phyloP scores from a whole-genome alignment of 129 eudicot genomes.

The Helichrysum umbraculigerum region DNA sequence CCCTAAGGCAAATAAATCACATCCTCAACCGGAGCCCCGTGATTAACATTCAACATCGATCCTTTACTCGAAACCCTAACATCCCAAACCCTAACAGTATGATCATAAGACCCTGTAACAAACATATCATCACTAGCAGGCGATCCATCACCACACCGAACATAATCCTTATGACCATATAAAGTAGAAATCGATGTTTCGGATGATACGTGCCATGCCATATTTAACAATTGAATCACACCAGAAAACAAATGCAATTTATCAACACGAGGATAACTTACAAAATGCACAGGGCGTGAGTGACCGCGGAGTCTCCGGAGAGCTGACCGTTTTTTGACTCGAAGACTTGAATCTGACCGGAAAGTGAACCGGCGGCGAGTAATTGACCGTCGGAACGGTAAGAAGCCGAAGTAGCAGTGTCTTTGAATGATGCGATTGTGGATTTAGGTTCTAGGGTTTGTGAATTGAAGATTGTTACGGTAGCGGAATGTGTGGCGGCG shows the following conservation, averaged over 20 bases:
- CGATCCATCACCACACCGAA: constrained; percentile 66
- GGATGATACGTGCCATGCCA: constrained; percentile 74
- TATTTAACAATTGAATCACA: constrained; percentile 78
- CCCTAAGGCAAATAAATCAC: constrained; percentile 82
- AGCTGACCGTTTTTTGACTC: constrained; percentile 47
- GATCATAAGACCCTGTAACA: constrained; percentile 81
- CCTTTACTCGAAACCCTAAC: constrained; percentile 54
- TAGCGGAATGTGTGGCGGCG: constrained; percentile 76
- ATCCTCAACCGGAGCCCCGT: constrained; percentile 90
- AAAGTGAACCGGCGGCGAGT: constrained; percentile 65
- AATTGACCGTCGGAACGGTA: constrained; percentile 73
- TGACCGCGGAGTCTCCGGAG: constrained; percentile 66
- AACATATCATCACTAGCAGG: constrained; percentile 80
- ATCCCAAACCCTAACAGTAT: constrained; percentile 83
- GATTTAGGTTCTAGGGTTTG: constrained; percentile 55
- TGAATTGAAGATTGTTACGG: constrained; percentile 54
- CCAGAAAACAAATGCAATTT: constrained; percentile 73
- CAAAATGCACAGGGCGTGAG: constrained; percentile 59
- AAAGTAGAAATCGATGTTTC: constrained; percentile 35
- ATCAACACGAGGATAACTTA: constrained; percentile 57
- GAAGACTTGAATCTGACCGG: constrained; percentile 64
- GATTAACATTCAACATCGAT: constrained; percentile 55
- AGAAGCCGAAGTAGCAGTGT: constrained; percentile 63
- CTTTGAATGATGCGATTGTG: constrained; percentile 52
- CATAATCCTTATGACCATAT: constrained; percentile 88